Base-by-base conservation (phyloP, 2,329 filamentous ascomycete species). In the Fusarium ramigenum region DNA sequence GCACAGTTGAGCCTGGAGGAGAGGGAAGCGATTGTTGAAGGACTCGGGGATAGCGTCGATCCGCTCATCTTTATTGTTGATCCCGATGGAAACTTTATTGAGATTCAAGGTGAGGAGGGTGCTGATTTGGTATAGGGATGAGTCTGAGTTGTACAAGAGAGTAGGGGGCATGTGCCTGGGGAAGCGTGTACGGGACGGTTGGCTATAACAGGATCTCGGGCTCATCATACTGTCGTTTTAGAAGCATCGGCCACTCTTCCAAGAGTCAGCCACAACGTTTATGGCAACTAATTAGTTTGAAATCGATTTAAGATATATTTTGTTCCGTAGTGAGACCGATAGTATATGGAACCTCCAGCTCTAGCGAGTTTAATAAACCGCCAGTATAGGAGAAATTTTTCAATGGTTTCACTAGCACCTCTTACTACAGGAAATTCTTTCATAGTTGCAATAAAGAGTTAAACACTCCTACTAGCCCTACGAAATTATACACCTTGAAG, bases 1-100 rank as follows among this genome's bases (percentile, higher is more conserved):
- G 43, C 23, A 2, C 57, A 69, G 23, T 30, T 69, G 9, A 37
- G 42, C 10, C 16, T n/a, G 18, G 64, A 57, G 9, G 57, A 69
- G 23, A 63, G 49, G 5, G 15, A 63, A 15, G 34, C 49, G 5
- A 63, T 69, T 25, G 39, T 69, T 2, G 12, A 21, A 6, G 34
- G 21, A 2, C 36, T 68, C 1, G 64, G 39, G 1, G 18, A 30
- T 15, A n/a, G n/a, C 8, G 37, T 52, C 9, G 30, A 37, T 1
- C 16, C 49, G 4, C 23, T 69, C 1, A 57, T 69, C 28, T 69
- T 46, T 40, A 11, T 69, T 4, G 12, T 44, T 21, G 66, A 69
- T 7, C 66, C 57, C 1, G 66, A 69, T 36, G 64, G 43, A 4
- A 69, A 69, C 11, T 69, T 63, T 21, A 63, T 69, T 18, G 64